Evolutionary conservation across 345 rosid species (phyloP).

Genomic region (Eucalyptus marginata): DNA sequence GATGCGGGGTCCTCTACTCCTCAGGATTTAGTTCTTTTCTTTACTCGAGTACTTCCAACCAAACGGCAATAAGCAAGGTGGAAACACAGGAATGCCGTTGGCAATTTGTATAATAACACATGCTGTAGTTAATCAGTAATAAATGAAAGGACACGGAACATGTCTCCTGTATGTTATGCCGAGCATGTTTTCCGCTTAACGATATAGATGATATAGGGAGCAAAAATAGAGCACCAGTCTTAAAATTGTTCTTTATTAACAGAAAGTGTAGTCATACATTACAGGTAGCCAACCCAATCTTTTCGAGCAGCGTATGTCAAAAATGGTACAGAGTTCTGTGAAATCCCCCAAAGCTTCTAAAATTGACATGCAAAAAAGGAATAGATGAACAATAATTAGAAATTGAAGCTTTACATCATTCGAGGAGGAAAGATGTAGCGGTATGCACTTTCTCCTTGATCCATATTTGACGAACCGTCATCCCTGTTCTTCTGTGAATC

Average conservation of each 20-base stretch:
- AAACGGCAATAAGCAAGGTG: neutral
- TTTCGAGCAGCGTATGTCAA: neutral
- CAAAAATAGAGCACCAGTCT: neutral
- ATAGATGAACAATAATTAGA: neutral
- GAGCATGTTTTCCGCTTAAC: neutral
- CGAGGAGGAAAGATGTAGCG: neutral
- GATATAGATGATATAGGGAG: neutral
- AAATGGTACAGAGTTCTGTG: neutral
- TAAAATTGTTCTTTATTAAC: neutral
- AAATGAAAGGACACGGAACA: neutral
- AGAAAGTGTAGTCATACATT: neutral
- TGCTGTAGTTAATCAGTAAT: neutral
- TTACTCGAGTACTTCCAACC: neutral
- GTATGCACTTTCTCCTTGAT: neutral
- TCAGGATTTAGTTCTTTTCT: neutral
- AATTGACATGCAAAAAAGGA: neutral
- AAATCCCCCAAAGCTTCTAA: neutral
- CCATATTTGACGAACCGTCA: neutral
- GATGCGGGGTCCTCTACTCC: neutral
- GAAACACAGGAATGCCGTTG: neutral
- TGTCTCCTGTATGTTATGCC: neutral
- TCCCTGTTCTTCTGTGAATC: neutral
- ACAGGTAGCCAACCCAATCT: neutral
- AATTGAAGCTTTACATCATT: constrained; percentile 12
- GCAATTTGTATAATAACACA: neutral